phyloP scores from a whole-genome alignment of 23 red algal species.

The Chondrus crispus region DNA sequence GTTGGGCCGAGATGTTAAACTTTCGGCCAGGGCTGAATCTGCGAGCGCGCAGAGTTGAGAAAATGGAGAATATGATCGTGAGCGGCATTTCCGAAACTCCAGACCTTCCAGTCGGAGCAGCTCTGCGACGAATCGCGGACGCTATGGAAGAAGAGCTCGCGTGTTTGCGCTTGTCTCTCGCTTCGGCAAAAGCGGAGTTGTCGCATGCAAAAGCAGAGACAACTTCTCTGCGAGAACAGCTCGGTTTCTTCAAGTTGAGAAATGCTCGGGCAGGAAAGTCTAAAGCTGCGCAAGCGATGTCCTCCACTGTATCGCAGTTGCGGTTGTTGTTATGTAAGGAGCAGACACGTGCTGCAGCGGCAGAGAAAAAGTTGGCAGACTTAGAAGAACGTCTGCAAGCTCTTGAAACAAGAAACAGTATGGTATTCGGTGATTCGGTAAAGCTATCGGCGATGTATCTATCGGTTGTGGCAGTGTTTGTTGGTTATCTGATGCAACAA shows the following conservation, averaged over 20 bases:
- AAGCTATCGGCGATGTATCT: not conserved
- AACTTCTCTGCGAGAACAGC: too few species aligned
- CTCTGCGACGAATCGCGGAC: not conserved
- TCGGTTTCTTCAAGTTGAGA: too few species aligned
- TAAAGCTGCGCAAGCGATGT: too few species aligned
- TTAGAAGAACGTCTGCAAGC: not conserved
- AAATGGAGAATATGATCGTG: not conserved
- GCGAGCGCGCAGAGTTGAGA: not conserved
- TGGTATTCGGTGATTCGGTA: not conserved
- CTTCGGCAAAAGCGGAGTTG: not conserved
- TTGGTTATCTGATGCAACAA: too few species aligned
- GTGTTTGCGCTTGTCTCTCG: not conserved
- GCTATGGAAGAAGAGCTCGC: not conserved
- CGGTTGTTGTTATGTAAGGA: not conserved
- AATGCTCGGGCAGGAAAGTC: too few species aligned
- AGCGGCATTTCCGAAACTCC: not conserved
- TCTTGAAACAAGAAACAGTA: not conserved
- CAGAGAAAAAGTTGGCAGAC: not conserved
- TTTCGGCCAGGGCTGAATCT: not conserved
- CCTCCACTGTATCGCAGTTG: not conserved
- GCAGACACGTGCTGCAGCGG: not conserved
- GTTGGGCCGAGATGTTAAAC: not conserved
- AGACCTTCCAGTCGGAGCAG: not conserved
- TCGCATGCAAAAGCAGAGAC: too few species aligned
- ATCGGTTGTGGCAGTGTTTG: not conserved